Evolutionary conservation across 306 rosid genomes (phyloP), one percentile per base, ranked within the genome.

Genomic region (Dicorynia guianensis): DNA sequence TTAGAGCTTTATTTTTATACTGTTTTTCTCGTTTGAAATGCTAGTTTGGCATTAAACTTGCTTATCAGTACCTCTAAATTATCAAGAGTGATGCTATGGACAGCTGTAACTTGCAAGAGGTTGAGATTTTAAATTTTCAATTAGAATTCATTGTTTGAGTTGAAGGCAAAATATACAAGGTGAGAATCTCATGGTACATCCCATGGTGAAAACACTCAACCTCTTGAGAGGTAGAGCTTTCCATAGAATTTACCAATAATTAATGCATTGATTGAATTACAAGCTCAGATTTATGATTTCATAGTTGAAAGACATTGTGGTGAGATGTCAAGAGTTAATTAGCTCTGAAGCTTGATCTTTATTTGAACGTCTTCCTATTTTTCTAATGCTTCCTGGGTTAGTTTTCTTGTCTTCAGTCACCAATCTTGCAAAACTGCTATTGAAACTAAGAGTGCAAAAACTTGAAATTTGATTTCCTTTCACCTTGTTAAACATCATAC

Each of bases 391-490:
- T 60, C 66, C 25, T 15, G 38, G 8, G 5, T 19, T 17, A n/a
- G 30, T 39, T 15, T 39, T 8, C 12, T 14, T 14, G 12, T 46
- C 2, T 35, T 14, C 12, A 14, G 10, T 61, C 25, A 35, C 20
- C 30, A 3, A 36, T 35, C 11, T 61, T 36, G 72, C 18, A 13
- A 67, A 6, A 65, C 35, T 48, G 62, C 5, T 38, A 53, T 63
- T 42, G 55, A 46, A 58, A 6, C 12, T 53, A 10, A 71, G 39
- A 14, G 15, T 60, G 44, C 44, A 60, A 35, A 14, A 61, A 5
- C 12, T 54, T 61, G 72, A 48, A 71, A 30, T n/a, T 11, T 19
- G 20, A 48, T 50, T 33, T 40, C 8, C 44, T 58, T 71, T 63
- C 48, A 4, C 34, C 7, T 34, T 9, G 20, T 61, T 82, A 18